Base-by-base conservation (phyloP, 2,329 filamentous ascomycete species). In the Colletotrichum lini region DNA sequence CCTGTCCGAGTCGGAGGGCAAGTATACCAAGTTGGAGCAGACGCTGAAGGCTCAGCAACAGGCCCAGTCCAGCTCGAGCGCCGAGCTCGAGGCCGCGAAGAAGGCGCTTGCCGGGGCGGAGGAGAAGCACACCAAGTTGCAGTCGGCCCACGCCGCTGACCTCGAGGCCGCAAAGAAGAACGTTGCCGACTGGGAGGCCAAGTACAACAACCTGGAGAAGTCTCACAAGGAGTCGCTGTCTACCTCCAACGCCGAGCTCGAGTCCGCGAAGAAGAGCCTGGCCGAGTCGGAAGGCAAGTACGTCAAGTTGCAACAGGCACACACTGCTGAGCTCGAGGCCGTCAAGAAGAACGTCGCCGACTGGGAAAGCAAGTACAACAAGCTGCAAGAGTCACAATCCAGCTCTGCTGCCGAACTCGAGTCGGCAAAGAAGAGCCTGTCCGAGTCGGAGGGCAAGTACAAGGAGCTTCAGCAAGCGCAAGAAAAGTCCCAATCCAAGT, bases 1-100 rank as follows among this genome's bases (percentile, higher is more conserved):
- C 44, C 64, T 72, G 42, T 73, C 74, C 21, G 75, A 77, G 54
- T 74, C 73, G 74, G 73, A 78, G 72, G 77, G 75, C 67, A 79
- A 80, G 76, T 61, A 65, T 54, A 45, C 26, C 42, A 42, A 63
- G 26, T 59, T 70, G 2, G 53, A 73, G 63, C 45, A 76, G 26
- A 76, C 76, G 66, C 78, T 79, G 73, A 76, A 77, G 70, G 75
- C 79, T 76, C 8, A 63, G 78, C 62, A 78, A 79, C 65, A 81
- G 79, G 73, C 75, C 77, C 44, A 72, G 45, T 74, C 59, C 52
- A 72, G 9, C 57, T 72, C 10, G 70, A 77, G 54, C 53, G 40
- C 59, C 45, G 66, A 69, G 59, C 38, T 67, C 13, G 65, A 53
- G 47, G 30, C 65, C 10, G 50, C 56, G 0, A 65, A 67, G 59